Conservation (phyloP, 2,329 filamentous ascomycete species). For the Acrocalymma vagum region DNA sequence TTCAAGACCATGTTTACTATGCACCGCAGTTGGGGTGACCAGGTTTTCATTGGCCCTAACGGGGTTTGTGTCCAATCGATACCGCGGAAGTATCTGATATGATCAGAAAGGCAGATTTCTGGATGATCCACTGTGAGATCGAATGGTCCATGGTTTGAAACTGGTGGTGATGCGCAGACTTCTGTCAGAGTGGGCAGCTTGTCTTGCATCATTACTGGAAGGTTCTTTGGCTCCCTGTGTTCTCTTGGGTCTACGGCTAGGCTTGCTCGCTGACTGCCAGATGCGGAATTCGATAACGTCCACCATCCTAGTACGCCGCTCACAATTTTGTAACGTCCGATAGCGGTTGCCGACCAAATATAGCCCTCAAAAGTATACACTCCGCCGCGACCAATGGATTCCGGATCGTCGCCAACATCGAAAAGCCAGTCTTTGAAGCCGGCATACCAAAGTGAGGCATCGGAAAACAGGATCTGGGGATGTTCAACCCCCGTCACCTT, state of each 20-base stretch:
- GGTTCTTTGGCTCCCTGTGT: slow-evolving; percentile 53
- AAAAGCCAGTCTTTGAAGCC: slow-evolving; percentile 39
- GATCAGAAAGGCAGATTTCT: slow-evolving; percentile 61
- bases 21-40: slow-evolving; percentile 73
- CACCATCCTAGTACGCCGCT: slow-evolving; percentile 30
- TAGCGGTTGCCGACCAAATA: slow-evolving; percentile 33
- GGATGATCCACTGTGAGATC: slow-evolving; percentile 26
- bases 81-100: slow-evolving; percentile 74
- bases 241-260: slow-evolving; percentile 7
- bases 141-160: slow-evolving; percentile 13
- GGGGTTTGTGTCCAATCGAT: slow-evolving; percentile 76
- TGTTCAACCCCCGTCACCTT: slow-evolving; percentile 26
- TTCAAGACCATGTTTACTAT: slow-evolving; percentile 80
- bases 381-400: slow-evolving; percentile 16
- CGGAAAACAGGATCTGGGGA: slow-evolving; percentile 18
- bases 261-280: slow-evolving; percentile 5
- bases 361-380: slow-evolving; percentile 34
- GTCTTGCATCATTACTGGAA: slow-evolving; percentile 52
- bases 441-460: slow-evolving; percentile 21
- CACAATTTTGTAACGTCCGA: slow-evolving; percentile 36
- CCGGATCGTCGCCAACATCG: slow-evolving; percentile 15
- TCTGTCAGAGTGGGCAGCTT: slow-evolving; percentile 29
- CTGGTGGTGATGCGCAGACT: not conserved
- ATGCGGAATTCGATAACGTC: slow-evolving; percentile 15
- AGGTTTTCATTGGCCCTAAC: slow-evolving; percentile 75